Base-by-base conservation (phyloP, 805 yeast genomes). In the Kuraishia ogatae region DNA sequence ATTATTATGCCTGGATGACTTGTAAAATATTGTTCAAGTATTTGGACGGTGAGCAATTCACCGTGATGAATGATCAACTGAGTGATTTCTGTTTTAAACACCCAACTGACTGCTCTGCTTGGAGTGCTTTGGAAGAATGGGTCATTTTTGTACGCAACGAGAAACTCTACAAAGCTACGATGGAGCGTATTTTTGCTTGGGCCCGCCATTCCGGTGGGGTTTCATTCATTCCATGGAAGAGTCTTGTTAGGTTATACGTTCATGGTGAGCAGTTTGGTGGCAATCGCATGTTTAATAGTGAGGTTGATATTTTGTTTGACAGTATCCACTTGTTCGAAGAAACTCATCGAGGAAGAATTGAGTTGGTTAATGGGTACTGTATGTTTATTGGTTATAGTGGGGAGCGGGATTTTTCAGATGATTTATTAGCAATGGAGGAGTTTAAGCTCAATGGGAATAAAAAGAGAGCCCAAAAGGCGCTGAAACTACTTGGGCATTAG, bases 1-100 rank as follows among this genome's bases (percentile, higher is more conserved):
- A 78, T 61, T 80, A 80, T 60, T 79, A 79, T 54, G 80, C 82
- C 0, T 71, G 78, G 72, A 61, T 66, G n/a, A 67, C 71, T 56
- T 66, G 76, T 3, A 64, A 53, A 19, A 23, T 51, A 11, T 47
- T 53, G 24, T 39, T 47, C 35, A 24, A 56, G n/a, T 26, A 28
- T 19, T 19, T 20, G 46, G 19, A 11, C n/a, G 26, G 8, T 2
- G 20, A 22, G 29, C 7, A 48, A 7, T 2, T 5, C n/a, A 11
- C 26, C 4, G 17, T 2, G 15, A 7, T 21, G 10, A 21, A 6
- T 10, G 15, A 22, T 7, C 3, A 20, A 19, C 7, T 39, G 8
- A 6, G 2, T 8, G 29, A 35, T 5, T 52, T 43, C 23, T 52
- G 53, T 23, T n/a, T 23, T 10, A 17, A 19, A 2, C 24, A 43